Conservation (phyloP, 768 basidiomycete genomes). For the Cyclocybe cylindracea region DNA sequence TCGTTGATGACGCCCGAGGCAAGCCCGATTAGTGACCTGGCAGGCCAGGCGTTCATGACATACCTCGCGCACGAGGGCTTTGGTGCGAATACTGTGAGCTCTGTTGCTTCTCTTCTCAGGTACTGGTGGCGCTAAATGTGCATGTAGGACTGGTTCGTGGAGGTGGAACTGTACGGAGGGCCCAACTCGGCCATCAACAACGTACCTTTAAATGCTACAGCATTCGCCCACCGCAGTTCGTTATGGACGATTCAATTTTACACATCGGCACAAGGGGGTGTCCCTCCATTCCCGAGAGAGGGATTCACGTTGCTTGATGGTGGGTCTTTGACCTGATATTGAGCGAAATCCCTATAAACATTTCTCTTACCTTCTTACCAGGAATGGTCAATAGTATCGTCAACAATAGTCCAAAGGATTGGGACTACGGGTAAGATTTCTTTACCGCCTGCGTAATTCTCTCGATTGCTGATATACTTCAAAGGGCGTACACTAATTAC, state of each 20-base stretch:
- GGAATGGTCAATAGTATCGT: slow-evolving; percentile 34
- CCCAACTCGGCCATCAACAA: slow-evolving; percentile 46
- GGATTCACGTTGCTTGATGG: slow-evolving; percentile 49
- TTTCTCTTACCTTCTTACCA: slow-evolving; percentile 6
- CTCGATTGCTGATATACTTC: neutral
- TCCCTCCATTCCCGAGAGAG: slow-evolving; percentile 42
- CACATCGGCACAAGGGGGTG: slow-evolving; percentile 35
- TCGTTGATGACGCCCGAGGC: slow-evolving; percentile 40
- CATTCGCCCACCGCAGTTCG: slow-evolving; percentile 45
- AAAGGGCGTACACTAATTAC: slow-evolving; percentile 44
- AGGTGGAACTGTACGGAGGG: slow-evolving; percentile 47
- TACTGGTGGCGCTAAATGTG: neutral
- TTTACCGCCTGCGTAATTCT: neutral
- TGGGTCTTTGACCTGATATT: slow-evolving; percentile 9
- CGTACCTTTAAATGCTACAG: slow-evolving; percentile 37
- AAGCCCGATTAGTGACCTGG: slow-evolving; percentile 30
- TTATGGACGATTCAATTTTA: slow-evolving; percentile 54
- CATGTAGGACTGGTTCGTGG: slow-evolving; percentile 25
- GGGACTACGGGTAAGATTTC: slow-evolving; percentile 33
- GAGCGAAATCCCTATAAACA: neutral
- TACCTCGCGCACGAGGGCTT: slow-evolving; percentile 42
- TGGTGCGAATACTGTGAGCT: slow-evolving; percentile 1
- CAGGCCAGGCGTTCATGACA: slow-evolving; percentile 35
- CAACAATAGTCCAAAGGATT: slow-evolving; percentile 30
- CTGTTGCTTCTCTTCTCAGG: neutral